Conservation (phyloP, 176 grass and related monocot species). For the Oryza glumipatula region DNA sequence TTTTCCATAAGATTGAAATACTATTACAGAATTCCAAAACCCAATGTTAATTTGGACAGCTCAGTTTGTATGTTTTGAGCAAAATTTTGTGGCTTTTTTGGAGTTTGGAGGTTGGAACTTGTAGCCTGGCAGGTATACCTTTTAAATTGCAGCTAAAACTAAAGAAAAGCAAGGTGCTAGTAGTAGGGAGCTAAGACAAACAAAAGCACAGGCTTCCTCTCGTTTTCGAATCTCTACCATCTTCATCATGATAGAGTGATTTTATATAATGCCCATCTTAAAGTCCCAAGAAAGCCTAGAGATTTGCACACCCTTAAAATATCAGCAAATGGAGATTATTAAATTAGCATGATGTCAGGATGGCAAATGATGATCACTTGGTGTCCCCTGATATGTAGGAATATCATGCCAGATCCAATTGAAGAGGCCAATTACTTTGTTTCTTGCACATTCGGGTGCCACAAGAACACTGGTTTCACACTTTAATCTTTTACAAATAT, state of each 20-base stretch:
- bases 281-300: slow-evolving; percentile 61
- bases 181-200: slow-evolving; percentile 29
- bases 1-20: background rate
- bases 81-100: slow-evolving; percentile 22
- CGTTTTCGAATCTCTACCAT: slow-evolving; percentile 37
- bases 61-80: background rate
- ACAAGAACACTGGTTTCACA: background rate
- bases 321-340: slow-evolving; percentile 33
- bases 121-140: slow-evolving; percentile 13
- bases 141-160: slow-evolving; percentile 7
- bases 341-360: slow-evolving; percentile 43
- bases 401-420: slow-evolving; percentile 7
- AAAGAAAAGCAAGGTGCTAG: slow-evolving; percentile 13
- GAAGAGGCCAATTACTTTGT: slow-evolving; percentile 3
- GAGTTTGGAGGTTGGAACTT: slow-evolving; percentile 37
- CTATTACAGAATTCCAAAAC: background rate
- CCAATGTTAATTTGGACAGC: background rate
- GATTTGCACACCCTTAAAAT: slow-evolving; percentile 46
- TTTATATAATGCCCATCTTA: slow-evolving; percentile 40
- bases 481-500: background rate
- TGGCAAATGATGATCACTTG: slow-evolving; percentile 16
- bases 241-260: slow-evolving; percentile 20
- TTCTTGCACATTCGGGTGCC: background rate
- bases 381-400: slow-evolving; percentile 26
- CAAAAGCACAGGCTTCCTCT: slow-evolving; percentile 27